phyloP scores from a whole-genome alignment of 352 stramenopile genomes.

The Pythium rishiriense region DNA sequence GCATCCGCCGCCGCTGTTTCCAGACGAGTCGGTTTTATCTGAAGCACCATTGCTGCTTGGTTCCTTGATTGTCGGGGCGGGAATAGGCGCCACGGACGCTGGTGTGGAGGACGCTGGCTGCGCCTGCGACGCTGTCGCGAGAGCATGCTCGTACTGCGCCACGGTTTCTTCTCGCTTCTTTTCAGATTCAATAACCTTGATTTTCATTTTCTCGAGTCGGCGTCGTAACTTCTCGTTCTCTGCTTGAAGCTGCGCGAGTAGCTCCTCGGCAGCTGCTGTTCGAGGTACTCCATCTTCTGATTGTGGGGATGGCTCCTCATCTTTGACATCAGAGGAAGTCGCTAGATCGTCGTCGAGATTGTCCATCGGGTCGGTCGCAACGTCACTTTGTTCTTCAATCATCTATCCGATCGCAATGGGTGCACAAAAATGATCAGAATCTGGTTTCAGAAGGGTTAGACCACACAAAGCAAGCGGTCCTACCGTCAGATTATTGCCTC shows the following conservation, averaged over 20 bases:
- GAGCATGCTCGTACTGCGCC: constrained; percentile 42
- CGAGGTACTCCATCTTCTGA: constrained; percentile 20
- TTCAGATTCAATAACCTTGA: constrained; percentile 58
- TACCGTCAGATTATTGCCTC: constrained; percentile 52
- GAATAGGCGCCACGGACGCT: constrained; percentile 12
- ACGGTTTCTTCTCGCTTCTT: constrained; percentile 54
- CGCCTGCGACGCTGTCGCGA: constrained; percentile 20
- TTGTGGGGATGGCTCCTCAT: constrained; percentile 35
- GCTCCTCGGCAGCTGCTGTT: constrained; percentile 35
- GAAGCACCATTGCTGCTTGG: constrained; percentile 19
- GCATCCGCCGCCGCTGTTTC: constrained; percentile 31
- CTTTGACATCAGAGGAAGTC: constrained; percentile 38
- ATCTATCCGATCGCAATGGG: constrained; percentile 28
- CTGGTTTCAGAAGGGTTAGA: neutral
- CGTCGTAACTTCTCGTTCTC: constrained; percentile 80
- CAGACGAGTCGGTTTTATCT: constrained; percentile 16
- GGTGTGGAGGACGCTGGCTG: constrained; percentile 5
- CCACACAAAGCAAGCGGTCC: neutral
- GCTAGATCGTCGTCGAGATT: constrained; percentile 55
- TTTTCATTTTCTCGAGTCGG: constrained; percentile 76
- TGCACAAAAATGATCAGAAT: neutral
- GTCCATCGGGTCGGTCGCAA: constrained; percentile 52
- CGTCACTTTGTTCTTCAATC: constrained; percentile 73
- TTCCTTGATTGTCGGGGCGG: constrained; percentile 17
- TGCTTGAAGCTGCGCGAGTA: constrained; percentile 54